phyloP scores from a whole-genome alignment of 306 rosid genomes.

The Cucurbita argyrosperma region DNA sequence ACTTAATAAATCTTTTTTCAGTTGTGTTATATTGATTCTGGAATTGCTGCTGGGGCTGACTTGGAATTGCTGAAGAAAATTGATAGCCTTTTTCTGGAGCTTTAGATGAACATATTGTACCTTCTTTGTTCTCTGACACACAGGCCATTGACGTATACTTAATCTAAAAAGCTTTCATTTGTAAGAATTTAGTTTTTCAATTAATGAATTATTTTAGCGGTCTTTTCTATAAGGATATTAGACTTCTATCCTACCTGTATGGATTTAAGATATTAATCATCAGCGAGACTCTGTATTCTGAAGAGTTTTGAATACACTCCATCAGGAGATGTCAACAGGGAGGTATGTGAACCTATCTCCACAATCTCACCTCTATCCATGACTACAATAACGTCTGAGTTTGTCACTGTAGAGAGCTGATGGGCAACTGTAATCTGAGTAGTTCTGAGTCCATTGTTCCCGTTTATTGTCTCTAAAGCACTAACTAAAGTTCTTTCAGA shows the following conservation, averaged over 20 bases:
- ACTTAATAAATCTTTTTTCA: slow-evolving; percentile 22
- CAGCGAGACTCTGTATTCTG: slow-evolving; percentile 46
- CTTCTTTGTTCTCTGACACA: neutral
- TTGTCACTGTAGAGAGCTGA: slow-evolving; percentile 58
- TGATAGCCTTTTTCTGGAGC: slow-evolving; percentile 49
- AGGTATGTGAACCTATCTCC: slow-evolving; percentile 61
- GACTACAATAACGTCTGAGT: slow-evolving; percentile 58
- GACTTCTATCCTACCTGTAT: neutral
- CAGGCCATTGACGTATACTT: neutral
- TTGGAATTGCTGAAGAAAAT: slow-evolving; percentile 52
- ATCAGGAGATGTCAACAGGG: slow-evolving; percentile 27
- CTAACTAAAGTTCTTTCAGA: slow-evolving; percentile 54
- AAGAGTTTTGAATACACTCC: slow-evolving; percentile 63
- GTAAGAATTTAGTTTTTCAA: neutral
- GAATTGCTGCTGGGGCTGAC: slow-evolving; percentile 45
- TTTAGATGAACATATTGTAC: slow-evolving; percentile 20
- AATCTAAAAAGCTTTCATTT: neutral
- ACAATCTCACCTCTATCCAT: slow-evolving; percentile 66
- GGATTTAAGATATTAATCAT: slow-evolving; percentile 12
- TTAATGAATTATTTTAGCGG: neutral
- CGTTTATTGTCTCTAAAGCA: slow-evolving; percentile 42
- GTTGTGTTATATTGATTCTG: slow-evolving; percentile 71
- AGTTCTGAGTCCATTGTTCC: slow-evolving; percentile 27
- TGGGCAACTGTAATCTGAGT: slow-evolving; percentile 80
- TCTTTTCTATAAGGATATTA: neutral